Evolutionary conservation across 2,329 filamentous ascomycete genomes (phyloP), one percentile per base, ranked within the genome.

Genomic region (Lanzia echinophila): DNA sequence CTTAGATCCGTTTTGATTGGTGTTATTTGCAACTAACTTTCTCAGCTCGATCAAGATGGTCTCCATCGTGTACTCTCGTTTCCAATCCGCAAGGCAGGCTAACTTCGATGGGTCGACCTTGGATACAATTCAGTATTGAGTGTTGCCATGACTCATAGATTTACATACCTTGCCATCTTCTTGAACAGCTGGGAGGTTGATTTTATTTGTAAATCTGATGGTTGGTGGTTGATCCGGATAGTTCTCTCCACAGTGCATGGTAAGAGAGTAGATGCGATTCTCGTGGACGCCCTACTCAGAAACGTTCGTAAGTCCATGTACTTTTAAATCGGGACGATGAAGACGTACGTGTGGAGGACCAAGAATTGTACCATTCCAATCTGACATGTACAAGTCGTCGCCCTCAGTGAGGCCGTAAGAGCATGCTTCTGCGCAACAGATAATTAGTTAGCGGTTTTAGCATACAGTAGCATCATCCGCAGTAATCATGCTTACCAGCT

Each of bases 281-380:
- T 99, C 94, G 71, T 97, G 92, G 58, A 86, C 90, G 72, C 90
- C 95, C 88, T 94, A 67, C 11, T 49, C 24, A 28, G 10, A 28
- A 15, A 12, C 8, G 2, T 13, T 36, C 13, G 50, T 34, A 50
- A 55, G 45, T 15, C 34, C 46, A 20, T 47, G 33, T 10, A 39
- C n/a, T 10, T 44, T 19, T 11, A 46, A 15, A 38, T 44, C 32
- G n/a, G 17, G 17, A 36, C 24, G 20, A 22, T 34, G 51, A 38
- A 36, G 33, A 75, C 88, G 68, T 78, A 96, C 94, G 72, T 97
- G 91, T 70, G 94, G 92, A 63, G 94, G 94, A 1, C 94, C 94
- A 47, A 96, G 84, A 62, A 99, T 97, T 15, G 94, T 99, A 66
- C 92, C 94, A 68, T 95, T 96, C 94, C 94, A 99, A 77, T 96